Percentiles rank a stretch among this genome's conserved stretches.
phyloP scores from a whole-genome alignment of 148 eudicot species.

The Heliosperma pusillum region DNA sequence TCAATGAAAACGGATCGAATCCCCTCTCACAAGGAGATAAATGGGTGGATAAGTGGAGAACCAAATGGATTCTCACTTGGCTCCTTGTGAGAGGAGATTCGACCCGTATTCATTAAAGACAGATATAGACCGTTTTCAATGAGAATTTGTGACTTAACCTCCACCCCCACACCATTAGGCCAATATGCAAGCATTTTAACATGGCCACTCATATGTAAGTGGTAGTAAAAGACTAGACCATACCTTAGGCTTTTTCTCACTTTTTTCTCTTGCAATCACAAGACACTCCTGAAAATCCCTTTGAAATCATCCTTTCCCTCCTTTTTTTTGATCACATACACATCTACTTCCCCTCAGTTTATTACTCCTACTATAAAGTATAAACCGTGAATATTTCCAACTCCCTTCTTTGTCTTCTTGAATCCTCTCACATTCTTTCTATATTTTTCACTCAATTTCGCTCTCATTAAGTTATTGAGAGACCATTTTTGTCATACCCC shows the following conservation, averaged over 20 bases:
- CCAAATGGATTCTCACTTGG: too few relatives aligned
- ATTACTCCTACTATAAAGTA: constrained; percentile 2
- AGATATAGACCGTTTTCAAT: too few relatives aligned
- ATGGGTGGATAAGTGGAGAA: too few relatives aligned
- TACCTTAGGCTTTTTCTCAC: neutral
- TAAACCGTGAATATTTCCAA: constrained; percentile 30
- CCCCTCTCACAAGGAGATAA: too few relatives aligned
- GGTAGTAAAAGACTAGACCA: neutral
- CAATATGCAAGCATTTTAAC: neutral
- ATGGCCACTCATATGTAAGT: constrained; percentile 7
- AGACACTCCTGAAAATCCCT: constrained; percentile 51
- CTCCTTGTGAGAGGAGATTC: too few relatives aligned
- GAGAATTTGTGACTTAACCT: too few relatives aligned
- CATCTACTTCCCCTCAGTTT: constrained; percentile 22
- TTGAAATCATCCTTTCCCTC: constrained; percentile 31
- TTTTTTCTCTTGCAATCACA: constrained; percentile 42
- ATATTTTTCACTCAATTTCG: too few relatives aligned
- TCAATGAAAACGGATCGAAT: too few relatives aligned
- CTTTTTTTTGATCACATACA: neutral
- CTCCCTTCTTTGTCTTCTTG: constrained; percentile 15
- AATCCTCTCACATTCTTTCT: constrained; percentile 10
- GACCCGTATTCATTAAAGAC: too few relatives aligned
- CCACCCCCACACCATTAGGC: neutral
- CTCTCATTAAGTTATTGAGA: too few relatives aligned
- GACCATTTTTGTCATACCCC: too few relatives aligned